Base-by-base conservation (phyloP, 345 rosid genomes). In the Euphorbia pulcherrima region DNA sequence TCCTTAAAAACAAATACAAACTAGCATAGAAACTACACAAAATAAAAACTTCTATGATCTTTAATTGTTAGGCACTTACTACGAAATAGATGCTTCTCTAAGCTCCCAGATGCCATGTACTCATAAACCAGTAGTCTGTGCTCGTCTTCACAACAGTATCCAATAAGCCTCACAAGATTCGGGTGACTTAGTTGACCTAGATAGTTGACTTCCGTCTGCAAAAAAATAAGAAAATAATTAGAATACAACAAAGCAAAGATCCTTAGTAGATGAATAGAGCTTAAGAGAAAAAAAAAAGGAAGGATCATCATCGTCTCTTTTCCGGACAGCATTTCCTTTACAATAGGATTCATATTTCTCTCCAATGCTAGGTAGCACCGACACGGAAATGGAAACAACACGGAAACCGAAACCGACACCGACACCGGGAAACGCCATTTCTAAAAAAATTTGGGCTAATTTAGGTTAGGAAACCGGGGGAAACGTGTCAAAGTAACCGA, bases 61-160 rank as follows among this genome's bases (percentile, higher is more conserved):
- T 40, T 8, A 44, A 35, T 29, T 51, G 46, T 14, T 64, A 39
- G 59, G 52, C 41, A 87, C 94, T 80, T 87, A 93, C 98, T 89
- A 46, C 97, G 89, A 60, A 94, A 88, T 74, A 94, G 97, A 88
- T 92, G 97, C 60, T 84, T 94, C 79, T 94, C 97, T 8, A 94
- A 82, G 82, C 97, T 92, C 50, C 97, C 99, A 78, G 86, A 74
- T 0, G 91, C 90, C 97, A 94, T 86, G 81, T 89, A 92, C 75
- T 94, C 99, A 72, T 94, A 94, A 52, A 92, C 92, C 72, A 94
- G 80, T 54, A 92, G 72, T 65, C 97, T 86, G 65, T 92, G 97
- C 56, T 88, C 97, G 78, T 87, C 97, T 81, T 94, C 99, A 68
- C 99, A 94, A 77, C 99, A 94, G 70, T 89, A 90, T 11, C 99